Conservation (phyloP, 2,329 filamentous ascomycete genomes). For the Huntiella bhutanensis region DNA sequence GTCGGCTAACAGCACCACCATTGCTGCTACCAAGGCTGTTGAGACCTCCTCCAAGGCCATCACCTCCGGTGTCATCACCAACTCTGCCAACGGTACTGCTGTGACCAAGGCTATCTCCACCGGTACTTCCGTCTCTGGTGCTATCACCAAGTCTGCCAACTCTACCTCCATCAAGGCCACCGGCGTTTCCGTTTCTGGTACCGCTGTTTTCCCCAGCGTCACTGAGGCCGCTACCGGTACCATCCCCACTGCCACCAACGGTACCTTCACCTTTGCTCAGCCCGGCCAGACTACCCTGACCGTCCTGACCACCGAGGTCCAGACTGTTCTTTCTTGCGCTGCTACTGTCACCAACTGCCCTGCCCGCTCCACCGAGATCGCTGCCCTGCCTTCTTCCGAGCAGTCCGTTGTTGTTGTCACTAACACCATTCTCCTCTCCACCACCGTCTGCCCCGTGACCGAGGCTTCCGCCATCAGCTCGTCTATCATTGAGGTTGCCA, state of each 20-base stretch:
- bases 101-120: background rate
- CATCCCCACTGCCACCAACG: background rate
- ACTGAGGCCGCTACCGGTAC: background rate
- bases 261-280: conserved; percentile 13
- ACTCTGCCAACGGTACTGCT: conserved; percentile 5
- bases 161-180: background rate
- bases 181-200: conserved; percentile 1
- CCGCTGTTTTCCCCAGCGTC: background rate
- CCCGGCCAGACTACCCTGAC: conserved; percentile 23
- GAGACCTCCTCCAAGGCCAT: conserved; percentile 17
- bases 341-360: conserved; percentile 39
- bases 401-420: conserved; percentile 20
- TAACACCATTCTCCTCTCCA: conserved; percentile 22
- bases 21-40: conserved; percentile 12
- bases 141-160: background rate
- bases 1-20: conserved; percentile 4
- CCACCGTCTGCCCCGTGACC: conserved; percentile 27
- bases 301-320: conserved; percentile 34
- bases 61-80: background rate
- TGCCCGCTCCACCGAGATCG: conserved; percentile 17
- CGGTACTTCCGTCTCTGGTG: background rate
- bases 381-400: conserved; percentile 20
- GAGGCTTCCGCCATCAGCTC: conserved; percentile 24
- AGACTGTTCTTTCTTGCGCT: conserved; percentile 39
- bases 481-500: conserved; percentile 19